Conservation (phyloP, 257 asterid genomes). For the Thymus mandschuricus region DNA sequence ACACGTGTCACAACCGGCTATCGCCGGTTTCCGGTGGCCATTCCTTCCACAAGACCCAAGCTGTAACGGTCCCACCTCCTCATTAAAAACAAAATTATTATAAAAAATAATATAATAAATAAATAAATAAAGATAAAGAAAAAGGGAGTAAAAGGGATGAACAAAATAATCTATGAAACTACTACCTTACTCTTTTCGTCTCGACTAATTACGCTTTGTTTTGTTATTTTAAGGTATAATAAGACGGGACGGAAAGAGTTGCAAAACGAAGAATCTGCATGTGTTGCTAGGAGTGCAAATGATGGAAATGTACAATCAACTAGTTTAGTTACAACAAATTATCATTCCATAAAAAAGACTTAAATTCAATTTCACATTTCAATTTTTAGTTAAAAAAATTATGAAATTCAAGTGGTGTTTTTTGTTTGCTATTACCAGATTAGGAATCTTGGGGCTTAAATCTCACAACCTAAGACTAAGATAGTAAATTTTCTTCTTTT, state of each 20-base stretch:
- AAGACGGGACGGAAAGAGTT: conserved; percentile 3
- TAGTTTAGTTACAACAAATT: no score
- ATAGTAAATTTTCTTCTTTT: neutral
- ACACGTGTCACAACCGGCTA: conserved; percentile 37
- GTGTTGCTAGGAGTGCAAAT: conserved; percentile 32
- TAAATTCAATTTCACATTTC: neutral
- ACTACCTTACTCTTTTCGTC: neutral
- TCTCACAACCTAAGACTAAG: neutral
- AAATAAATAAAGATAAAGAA: neutral
- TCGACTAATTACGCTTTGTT: no score
- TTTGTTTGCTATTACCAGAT: conserved; percentile 22
- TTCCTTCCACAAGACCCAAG: conserved; percentile 5
- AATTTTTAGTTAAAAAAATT: neutral
- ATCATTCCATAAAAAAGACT: no score
- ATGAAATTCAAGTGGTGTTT: neutral
- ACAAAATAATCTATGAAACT: neutral
- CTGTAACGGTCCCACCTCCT: conserved; percentile 38
- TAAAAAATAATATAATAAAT: neutral
- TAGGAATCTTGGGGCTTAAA: neutral
- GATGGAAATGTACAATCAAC: conserved; percentile 12
- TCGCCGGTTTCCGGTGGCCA: conserved; percentile 32
- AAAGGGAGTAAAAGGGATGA: neutral
- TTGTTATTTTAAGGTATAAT: neutral
- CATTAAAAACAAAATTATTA: neutral
- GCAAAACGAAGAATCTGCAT: conserved; percentile 33